phyloP scores from a whole-genome alignment of 768 basidiomycete genomes.

The Ramaria sp. region DNA sequence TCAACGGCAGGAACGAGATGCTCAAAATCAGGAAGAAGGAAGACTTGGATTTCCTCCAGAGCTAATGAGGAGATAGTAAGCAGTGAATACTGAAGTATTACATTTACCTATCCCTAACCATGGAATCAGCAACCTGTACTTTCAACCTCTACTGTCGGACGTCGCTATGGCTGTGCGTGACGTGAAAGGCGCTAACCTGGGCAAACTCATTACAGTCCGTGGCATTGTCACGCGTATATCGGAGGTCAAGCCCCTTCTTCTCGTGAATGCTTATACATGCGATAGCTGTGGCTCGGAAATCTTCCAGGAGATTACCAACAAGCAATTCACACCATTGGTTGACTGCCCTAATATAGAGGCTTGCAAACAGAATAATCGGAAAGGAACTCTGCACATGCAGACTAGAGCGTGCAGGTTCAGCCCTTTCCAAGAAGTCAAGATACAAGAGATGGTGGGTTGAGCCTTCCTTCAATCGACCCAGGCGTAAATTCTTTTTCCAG shows the following conservation, averaged over 20 bases:
- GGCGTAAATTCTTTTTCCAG: conserved; percentile 27
- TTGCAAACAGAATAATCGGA: conserved; percentile 78
- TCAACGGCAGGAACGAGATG: conserved; percentile 83
- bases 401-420: conserved; percentile 94
- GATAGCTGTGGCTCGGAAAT: conserved; percentile 97
- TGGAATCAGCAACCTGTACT: conserved; percentile 77
- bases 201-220: conserved; percentile 87
- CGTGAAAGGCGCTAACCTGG: conserved; percentile 78
- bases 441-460: conserved; percentile 86
- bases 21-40: conserved; percentile 57
- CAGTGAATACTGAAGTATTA: conserved; percentile 17
- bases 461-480: not conserved
- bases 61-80: conserved; percentile 90
- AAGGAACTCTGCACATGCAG: conserved; percentile 95
- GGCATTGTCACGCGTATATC: conserved; percentile 98
- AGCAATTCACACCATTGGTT: conserved; percentile 78
- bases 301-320: conserved; percentile 92
- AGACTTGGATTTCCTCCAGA: conserved; percentile 82
- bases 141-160: conserved; percentile 73
- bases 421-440: conserved; percentile 97
- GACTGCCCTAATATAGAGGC: conserved; percentile 82
- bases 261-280: conserved; percentile 97
- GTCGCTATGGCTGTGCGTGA: conserved; percentile 82
- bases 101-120: not conserved
- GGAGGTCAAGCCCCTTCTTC: conserved; percentile 94